Evolutionary conservation across 108 stramenopile species (phyloP).

Genomic region (Cylindrotheca closterium): DNA sequence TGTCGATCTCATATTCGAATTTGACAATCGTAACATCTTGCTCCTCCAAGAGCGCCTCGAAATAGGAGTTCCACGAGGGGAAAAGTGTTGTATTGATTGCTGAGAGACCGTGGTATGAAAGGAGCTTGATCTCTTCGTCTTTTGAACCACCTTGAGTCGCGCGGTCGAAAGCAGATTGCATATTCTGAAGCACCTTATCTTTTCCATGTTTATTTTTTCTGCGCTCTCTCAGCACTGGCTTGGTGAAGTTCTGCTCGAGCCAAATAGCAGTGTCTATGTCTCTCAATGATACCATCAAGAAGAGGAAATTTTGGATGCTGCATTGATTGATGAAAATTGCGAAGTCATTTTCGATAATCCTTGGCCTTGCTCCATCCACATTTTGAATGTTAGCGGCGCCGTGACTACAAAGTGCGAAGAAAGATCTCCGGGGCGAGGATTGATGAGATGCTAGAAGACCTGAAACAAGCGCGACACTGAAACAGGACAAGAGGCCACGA

Average conservation of each 20-base stretch:
- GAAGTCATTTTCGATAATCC: slow-evolving; percentile 35
- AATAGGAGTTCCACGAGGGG: slow-evolving; percentile 80
- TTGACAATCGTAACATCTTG: slow-evolving; percentile 44
- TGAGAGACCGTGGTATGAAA: slow-evolving; percentile 65
- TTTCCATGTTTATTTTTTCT: slow-evolving; percentile 1
- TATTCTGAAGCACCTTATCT: slow-evolving; percentile 16
- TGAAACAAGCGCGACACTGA: too few relatives aligned
- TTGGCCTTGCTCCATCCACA: background rate
- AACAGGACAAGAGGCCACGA: too few relatives aligned
- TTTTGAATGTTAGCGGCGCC: too few relatives aligned
- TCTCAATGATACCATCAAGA: slow-evolving; percentile 49
- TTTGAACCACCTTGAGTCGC: slow-evolving; percentile 4
- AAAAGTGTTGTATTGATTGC: slow-evolving; percentile 67
- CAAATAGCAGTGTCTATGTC: slow-evolving; percentile 73
- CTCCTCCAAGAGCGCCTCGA: slow-evolving; percentile 51
- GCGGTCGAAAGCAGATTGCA: slow-evolving; percentile 32
- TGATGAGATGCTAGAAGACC: too few relatives aligned
- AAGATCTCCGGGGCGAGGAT: too few relatives aligned
- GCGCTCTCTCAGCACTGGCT: slow-evolving; percentile 37
- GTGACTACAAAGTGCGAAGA: too few relatives aligned
- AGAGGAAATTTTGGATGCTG: slow-evolving; percentile 72
- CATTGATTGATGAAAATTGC: slow-evolving; percentile 68
- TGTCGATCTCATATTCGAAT: slow-evolving; percentile 58
- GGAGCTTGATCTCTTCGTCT: slow-evolving; percentile 33
- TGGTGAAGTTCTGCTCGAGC: slow-evolving; percentile 71